These are phyloP conservation scores for Clavariopsis aquatica DNA, from an alignment of 495 filamentous ascomycete genomes.

Conservation along the genomic window DNA sequence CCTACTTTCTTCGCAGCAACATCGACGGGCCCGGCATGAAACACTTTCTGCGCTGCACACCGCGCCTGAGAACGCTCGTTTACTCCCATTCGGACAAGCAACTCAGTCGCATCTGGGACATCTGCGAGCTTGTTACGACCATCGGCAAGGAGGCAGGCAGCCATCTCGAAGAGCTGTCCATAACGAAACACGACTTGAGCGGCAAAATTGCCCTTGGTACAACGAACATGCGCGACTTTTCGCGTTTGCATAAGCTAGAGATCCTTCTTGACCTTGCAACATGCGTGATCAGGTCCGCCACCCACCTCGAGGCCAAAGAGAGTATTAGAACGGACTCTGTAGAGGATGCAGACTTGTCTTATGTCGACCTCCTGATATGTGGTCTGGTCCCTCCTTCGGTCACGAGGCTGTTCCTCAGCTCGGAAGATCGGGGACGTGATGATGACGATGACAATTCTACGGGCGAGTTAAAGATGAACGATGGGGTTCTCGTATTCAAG, in stretches of 20 bases:
- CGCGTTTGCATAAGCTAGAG: slow-evolving; percentile 27
- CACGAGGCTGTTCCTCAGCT: slow-evolving; percentile 27
- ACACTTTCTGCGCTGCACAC: slow-evolving; percentile 28
- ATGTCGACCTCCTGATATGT: slow-evolving; percentile 25
- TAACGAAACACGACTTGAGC: slow-evolving; percentile 23
- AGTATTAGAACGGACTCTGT: slow-evolving; percentile 23
- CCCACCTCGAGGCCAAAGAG: slow-evolving; percentile 22
- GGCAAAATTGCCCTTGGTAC: slow-evolving; percentile 27
- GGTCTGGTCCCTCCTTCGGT: slow-evolving; percentile 22
- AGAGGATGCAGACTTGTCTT: slow-evolving; percentile 24
- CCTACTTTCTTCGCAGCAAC: slow-evolving; percentile 23
- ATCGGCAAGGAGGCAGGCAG: slow-evolving; percentile 23
- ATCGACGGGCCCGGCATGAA: slow-evolving; percentile 24
- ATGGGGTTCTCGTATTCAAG: slow-evolving; percentile 23
- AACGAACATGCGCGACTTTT: slow-evolving; percentile 20
- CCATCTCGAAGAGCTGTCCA: slow-evolving; percentile 26
- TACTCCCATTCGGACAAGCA: slow-evolving; percentile 23
- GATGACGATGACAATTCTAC: slow-evolving; percentile 15
- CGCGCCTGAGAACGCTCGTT: slow-evolving; percentile 27
- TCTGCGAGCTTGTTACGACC: slow-evolving; percentile 22
- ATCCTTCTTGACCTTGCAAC: slow-evolving; percentile 27
- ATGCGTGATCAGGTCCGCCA: slow-evolving; percentile 21
- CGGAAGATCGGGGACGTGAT: slow-evolving; percentile 17
- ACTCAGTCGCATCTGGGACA: slow-evolving; percentile 15
- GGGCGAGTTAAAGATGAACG: slow-evolving; percentile 13